Evolutionary conservation across 805 yeast genomes (phyloP), one percentile per base, ranked within the genome.

Genomic region (Metschnikowia picachoensis): DNA sequence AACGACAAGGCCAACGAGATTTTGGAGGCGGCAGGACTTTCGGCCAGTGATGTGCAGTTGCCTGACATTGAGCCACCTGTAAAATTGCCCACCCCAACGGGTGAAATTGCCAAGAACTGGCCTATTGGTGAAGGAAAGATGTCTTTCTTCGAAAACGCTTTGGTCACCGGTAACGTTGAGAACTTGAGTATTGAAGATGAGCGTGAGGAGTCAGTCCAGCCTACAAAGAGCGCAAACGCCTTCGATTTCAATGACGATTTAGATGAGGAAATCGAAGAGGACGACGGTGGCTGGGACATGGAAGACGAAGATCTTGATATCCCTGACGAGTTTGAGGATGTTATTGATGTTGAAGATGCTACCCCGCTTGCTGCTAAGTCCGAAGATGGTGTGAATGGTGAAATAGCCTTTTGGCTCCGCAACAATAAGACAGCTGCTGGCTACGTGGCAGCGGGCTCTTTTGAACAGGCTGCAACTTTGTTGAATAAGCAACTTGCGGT

Each of bases 391-490:
- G 74, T 64, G 48, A 76, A 75, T 13, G 78, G 78, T 27, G 96
- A 91, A 62, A 67, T 82, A 30, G 83, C 83, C 4, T 66, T 67
- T 48, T 95, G 99, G 99, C 78, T 87, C 29, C 85, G 92, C 55
- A 88, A 86, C 66, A 87, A 96, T 14, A 86, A 85, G 52, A 78
- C 91, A 46, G 89, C 97, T 4, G 97, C 96, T 29, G 89, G 88
- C 27, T 87, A 89, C 58, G 90, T 85, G 59, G 97, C 99, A 2
- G 90, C 97, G 2, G 99, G 99, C 58, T 87, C 95, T 4, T 92
- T 92, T 63, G 97, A 90, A 55, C 86, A 92, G 44, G 99, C 98
- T 33, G 94, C 97, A 34, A 95, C 90, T 59, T 79, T 95, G 61
- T 77, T 94, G 59, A 82, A 85, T 72, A 85, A 92, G 60, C 99